A percentile compares a stretch with the other conserved stretches of the same genome.
These are phyloP conservation scores for Tylopilus subfusipes DNA, from an alignment of 768 basidiomycete genomes.

Conservation along the genomic window DNA sequence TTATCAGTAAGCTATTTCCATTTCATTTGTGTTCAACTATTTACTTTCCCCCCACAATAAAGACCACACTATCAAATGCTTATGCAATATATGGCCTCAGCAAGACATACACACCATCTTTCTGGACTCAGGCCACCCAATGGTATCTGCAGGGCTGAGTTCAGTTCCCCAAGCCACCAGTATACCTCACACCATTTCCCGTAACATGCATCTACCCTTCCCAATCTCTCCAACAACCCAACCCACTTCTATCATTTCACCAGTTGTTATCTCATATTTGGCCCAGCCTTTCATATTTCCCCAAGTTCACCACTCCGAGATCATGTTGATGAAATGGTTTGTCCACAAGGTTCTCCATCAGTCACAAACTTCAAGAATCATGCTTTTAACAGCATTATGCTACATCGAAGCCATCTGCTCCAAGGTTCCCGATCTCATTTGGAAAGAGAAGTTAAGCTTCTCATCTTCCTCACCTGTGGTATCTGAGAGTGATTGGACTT, in stretches of 20 bases:
- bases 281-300: conserved; percentile 12
- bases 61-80: conserved; percentile 78
- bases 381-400: conserved; percentile 83
- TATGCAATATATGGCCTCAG: conserved; percentile 78
- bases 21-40: neutral
- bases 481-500: conserved; percentile 39
- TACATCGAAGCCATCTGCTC: conserved; percentile 81
- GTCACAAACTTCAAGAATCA: conserved; percentile 77
- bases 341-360: conserved; percentile 87
- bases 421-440: conserved; percentile 62
- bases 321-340: conserved; percentile 68
- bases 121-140: conserved; percentile 35
- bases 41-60: conserved; percentile 10
- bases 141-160: conserved; percentile 13
- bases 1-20: conserved; percentile 58
- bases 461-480: conserved; percentile 40
- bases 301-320: conserved; percentile 27
- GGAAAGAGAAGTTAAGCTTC: conserved; percentile 45
- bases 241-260: conserved; percentile 28
- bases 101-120: conserved; percentile 68
- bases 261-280: conserved; percentile 29
- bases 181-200: conserved; percentile 7
- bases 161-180: conserved; percentile 7
- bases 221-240: conserved; percentile 51
- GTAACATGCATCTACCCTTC: conserved; percentile 48